These are phyloP conservation scores for Eimeria falciformis DNA, from an alignment of 169 alveolate species.

Conservation along the genomic window DNA sequence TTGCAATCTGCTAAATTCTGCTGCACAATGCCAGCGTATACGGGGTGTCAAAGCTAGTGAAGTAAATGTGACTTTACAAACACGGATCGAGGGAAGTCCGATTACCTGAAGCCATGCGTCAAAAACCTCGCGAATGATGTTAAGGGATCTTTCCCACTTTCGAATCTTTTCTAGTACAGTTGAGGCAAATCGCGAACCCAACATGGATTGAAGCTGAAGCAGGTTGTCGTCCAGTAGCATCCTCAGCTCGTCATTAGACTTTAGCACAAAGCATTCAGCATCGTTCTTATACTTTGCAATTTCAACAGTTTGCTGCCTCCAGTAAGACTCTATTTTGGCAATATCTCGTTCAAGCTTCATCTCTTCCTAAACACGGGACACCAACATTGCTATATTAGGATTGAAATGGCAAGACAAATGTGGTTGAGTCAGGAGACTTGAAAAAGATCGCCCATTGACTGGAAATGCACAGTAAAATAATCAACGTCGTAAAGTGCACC, in stretches of 20 bases:
- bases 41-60: no score
- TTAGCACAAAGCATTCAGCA: slow-evolving; percentile 88
- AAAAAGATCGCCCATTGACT: neutral
- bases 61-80: no score
- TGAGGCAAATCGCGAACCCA: slow-evolving; percentile 89
- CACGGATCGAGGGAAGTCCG: neutral
- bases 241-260: slow-evolving; percentile 92
- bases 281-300: slow-evolving; percentile 89
- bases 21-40: no score
- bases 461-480: neutral
- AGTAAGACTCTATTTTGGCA: slow-evolving; percentile 89
- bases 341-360: slow-evolving; percentile 91
- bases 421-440: no score
- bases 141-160: slow-evolving; percentile 93
- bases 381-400: no score
- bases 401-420: no score
- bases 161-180: slow-evolving; percentile 90
- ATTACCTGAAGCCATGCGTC: slow-evolving; percentile 93
- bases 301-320: slow-evolving; percentile 91
- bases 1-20: no score
- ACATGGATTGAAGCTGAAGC: slow-evolving; percentile 91
- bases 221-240: slow-evolving; percentile 92
- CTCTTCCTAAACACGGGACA: slow-evolving; percentile 81
- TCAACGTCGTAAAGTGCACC: no score
- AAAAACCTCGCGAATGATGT: slow-evolving; percentile 91